A percentile compares a stretch with the other conserved stretches of the same genome.
phyloP scores from a whole-genome alignment of 176 grass and related monocot genomes.

The Zizania latifolia region DNA sequence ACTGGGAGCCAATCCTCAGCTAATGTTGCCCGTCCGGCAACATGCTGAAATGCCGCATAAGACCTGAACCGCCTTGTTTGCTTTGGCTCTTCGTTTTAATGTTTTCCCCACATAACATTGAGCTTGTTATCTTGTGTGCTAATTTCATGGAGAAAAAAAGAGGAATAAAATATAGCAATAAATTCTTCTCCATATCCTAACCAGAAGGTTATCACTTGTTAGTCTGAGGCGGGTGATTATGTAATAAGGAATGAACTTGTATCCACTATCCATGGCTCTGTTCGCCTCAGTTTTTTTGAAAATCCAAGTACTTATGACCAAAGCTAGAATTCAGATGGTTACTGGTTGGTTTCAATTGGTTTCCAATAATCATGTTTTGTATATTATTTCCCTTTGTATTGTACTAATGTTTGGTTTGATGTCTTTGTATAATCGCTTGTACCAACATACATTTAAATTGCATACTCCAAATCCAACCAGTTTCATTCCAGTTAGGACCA shows the following conservation, averaged over 20 bases:
- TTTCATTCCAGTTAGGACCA: background rate
- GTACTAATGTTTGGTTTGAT: background rate
- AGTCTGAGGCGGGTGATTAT: background rate
- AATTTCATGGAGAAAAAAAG: background rate
- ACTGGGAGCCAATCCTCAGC: too few relatives aligned
- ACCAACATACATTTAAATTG: too few relatives aligned
- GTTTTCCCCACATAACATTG: too few relatives aligned
- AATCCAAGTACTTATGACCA: background rate
- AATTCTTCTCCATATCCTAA: background rate
- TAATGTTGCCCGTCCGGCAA: too few relatives aligned
- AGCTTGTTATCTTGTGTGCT: background rate
- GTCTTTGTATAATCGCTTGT: conserved; percentile 4
- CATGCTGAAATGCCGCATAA: too few relatives aligned
- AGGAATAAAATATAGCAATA: background rate
- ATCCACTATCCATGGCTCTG: too few relatives aligned
- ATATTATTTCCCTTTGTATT: background rate
- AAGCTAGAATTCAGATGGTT: background rate
- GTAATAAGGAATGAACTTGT: background rate
- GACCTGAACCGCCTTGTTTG: too few relatives aligned
- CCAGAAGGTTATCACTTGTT: background rate
- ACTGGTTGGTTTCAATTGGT: background rate
- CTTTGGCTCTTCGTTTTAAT: too few relatives aligned
- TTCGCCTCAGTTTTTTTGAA: background rate
- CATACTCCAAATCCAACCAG: too few relatives aligned
- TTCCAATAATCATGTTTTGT: background rate